These are phyloP conservation scores for Micractinium conductrix DNA, from an alignment of 139 green algal species.

Conservation along the genomic window DNA sequence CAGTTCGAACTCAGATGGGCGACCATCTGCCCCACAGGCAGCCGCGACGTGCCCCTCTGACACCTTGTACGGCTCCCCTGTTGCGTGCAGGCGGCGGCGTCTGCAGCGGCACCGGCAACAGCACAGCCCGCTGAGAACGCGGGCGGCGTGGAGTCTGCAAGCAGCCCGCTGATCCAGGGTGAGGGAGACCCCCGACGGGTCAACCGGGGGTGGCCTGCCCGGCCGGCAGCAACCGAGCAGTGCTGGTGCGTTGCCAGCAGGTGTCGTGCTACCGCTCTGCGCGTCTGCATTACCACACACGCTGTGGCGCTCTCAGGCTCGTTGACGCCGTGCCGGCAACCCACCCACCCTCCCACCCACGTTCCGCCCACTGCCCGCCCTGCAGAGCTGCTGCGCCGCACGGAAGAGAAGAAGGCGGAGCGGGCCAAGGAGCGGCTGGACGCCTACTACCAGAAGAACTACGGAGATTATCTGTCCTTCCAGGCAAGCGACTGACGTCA, in stretches of 20 bases:
- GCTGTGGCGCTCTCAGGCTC: neutral
- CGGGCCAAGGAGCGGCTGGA: slow-evolving; percentile 43
- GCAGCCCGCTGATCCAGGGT: slow-evolving; percentile 25
- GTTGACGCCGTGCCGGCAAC: too few relatives aligned
- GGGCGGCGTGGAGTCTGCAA: neutral
- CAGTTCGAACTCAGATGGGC: neutral
- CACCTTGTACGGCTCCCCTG: neutral
- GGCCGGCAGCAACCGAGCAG: neutral
- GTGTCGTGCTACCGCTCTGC: too few relatives aligned
- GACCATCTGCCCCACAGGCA: neutral
- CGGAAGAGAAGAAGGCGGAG: slow-evolving; percentile 51
- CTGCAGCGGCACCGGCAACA: neutral
- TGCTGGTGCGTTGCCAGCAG: too few relatives aligned
- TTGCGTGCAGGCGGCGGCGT: neutral
- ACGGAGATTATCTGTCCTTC: slow-evolving; percentile 30
- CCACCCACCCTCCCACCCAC: too few relatives aligned
- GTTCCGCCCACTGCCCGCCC: too few relatives aligned
- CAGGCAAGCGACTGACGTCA: too few relatives aligned
- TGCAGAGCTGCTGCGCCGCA: slow-evolving; percentile 50
- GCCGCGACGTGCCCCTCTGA: neutral
- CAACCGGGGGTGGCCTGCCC: neutral
- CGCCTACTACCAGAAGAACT: slow-evolving; percentile 54
- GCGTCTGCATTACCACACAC: neutral
- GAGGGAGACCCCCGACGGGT: neutral
- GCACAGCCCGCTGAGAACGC: slow-evolving; percentile 4